phyloP scores from a whole-genome alignment of 176 grass and related monocot genomes.

The Secale cereale region DNA sequence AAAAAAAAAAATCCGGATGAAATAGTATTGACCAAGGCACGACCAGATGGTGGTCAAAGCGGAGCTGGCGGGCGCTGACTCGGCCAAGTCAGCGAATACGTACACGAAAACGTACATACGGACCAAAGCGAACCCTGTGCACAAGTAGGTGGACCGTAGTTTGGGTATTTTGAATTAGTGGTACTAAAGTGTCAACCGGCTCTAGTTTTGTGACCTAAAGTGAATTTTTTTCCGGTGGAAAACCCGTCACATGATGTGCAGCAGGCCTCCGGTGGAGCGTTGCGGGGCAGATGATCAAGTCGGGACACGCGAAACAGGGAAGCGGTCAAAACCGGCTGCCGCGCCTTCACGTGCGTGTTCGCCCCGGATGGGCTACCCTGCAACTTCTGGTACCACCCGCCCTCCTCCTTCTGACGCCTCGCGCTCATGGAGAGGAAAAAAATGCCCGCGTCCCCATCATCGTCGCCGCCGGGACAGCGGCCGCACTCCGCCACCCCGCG shows the following conservation, averaged over 20 bases:
- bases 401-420: not conserved
- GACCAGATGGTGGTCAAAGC: too few relatives aligned
- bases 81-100: too few relatives aligned
- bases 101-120: too few relatives aligned
- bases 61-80: too few relatives aligned
- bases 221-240: too few relatives aligned
- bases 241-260: not conserved
- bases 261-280: not conserved
- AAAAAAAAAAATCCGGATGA: too few relatives aligned
- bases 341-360: not conserved
- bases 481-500: not conserved
- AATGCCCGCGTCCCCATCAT: not conserved
- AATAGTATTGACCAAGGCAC: too few relatives aligned
- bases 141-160: too few relatives aligned
- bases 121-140: too few relatives aligned
- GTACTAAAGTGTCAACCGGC: too few relatives aligned
- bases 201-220: too few relatives aligned
- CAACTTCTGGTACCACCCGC: not conserved
- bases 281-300: not conserved
- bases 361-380: not conserved
- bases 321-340: not conserved
- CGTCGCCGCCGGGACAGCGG: conserved; percentile 5
- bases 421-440: not conserved
- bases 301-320: not conserved
- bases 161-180: too few relatives aligned